Base-by-base conservation (phyloP, 2,329 filamentous ascomycete genomes). In the Aspergillus floridensis region DNA sequence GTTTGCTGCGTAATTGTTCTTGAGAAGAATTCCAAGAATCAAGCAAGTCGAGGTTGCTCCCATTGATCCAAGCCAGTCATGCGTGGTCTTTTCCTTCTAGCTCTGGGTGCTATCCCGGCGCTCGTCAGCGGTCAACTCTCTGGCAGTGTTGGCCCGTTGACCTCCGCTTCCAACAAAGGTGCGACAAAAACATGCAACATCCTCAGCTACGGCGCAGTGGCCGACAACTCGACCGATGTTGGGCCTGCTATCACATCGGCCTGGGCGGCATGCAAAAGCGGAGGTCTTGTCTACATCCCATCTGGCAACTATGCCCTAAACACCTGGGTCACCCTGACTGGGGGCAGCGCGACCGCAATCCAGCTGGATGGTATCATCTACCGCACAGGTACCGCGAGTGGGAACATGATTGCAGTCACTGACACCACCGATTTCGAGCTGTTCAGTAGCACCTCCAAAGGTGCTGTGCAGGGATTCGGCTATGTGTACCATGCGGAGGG, bases 291-390 rank as follows among this genome's bases (percentile, higher is more conserved):
- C 16, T 77, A 82, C 38, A 77, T 84, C 49, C 81, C 81, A 0
- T 59, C 73, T 14, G 81, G 82, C 6, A 74, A 81, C 61, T 84
- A 80, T 68, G 81, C 78, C 5, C 74, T 85, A 63, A 68, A 70
- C 7, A 82, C 78, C 0, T 84, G 80, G 80, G 81, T 81, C 2
- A 78, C 69, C 0, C 70, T 85, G 54, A 77, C 68, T 22, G 76
- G 77, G 14, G 82, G 82, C 16, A 76, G 72, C 12, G 79, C 73
- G 10, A 81, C 78, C 74, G 81, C 81, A 2, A 69, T 85, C 16
- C 81, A 83, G 63, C 73, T 84, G 44, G 82, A 85, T 66, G 82
- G 82, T 21, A 76, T 75, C 29, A 81, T 85, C 59, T 81, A 81
- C 65, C 78, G 82, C 1, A 81, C 77, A n/a, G 80, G 81, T 6